Evolutionary conservation across 331 rosid species (phyloP).

Genomic region (Prunus yedoensis): DNA sequence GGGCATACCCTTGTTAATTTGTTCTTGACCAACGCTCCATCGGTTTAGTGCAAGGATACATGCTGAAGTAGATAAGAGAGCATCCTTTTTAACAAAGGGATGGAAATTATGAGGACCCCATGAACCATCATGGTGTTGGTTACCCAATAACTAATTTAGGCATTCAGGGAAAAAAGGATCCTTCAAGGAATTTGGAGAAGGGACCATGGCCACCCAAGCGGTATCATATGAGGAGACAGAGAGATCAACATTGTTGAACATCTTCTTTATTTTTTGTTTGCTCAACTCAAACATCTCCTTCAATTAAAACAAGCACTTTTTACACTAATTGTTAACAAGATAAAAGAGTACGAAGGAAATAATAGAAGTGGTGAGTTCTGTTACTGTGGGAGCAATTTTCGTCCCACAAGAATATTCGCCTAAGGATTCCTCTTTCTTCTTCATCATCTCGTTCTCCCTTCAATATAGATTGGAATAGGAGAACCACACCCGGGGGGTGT

Average conservation of each 20-base stretch:
- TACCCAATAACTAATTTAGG: slow-evolving; percentile 63
- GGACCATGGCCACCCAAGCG: slow-evolving; percentile 90
- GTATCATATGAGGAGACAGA: slow-evolving; percentile 84
- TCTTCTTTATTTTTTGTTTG: slow-evolving; percentile 52
- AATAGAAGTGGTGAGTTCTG: slow-evolving; percentile 4
- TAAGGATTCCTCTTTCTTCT: no score
- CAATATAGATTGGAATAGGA: no score
- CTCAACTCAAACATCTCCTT: slow-evolving; percentile 53
- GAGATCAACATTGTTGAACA: slow-evolving; percentile 67
- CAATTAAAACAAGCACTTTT: neutral
- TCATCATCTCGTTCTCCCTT: no score
- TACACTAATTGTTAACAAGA: neutral
- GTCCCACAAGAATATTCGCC: no score
- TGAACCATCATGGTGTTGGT: slow-evolving; percentile 77
- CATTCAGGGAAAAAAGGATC: slow-evolving; percentile 76
- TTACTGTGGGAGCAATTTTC: no score
- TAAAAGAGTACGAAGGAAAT: neutral
- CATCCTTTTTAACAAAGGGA: slow-evolving; percentile 52
- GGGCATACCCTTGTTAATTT: slow-evolving; percentile 56
- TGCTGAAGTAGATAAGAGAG: slow-evolving; percentile 74
- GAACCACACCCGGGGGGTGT: no score
- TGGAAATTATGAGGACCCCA: slow-evolving; percentile 62
- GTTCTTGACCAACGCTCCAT: slow-evolving; percentile 66
- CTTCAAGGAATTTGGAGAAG: slow-evolving; percentile 48
- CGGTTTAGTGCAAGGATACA: slow-evolving; percentile 65